These are phyloP conservation scores for Falciphora oryzae DNA, from an alignment of 2,329 filamentous ascomycete species.

Conservation along the genomic window DNA sequence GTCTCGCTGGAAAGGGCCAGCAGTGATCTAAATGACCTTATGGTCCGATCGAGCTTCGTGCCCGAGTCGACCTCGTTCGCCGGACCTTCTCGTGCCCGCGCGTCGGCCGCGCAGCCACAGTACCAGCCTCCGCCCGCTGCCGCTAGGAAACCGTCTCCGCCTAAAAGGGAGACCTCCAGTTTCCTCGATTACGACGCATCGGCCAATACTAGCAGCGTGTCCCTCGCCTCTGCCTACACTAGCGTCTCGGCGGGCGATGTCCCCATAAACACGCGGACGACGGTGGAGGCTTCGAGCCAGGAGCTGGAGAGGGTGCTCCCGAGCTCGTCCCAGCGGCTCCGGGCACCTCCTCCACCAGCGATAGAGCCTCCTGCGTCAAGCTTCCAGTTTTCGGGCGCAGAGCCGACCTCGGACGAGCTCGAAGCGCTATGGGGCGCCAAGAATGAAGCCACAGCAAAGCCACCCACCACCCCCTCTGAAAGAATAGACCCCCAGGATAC, in stretches of 20 bases:
- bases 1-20: background rate
- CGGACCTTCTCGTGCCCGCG: background rate
- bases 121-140: background rate
- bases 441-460: no score
- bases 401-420: no score
- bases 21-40: background rate
- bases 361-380: no score
- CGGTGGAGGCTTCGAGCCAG: slow-evolving; percentile 22
- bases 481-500: no score
- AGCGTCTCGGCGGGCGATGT: slow-evolving; percentile 17
- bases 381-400: no score
- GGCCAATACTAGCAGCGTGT: slow-evolving; percentile 26
- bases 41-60: background rate
- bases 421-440: no score
- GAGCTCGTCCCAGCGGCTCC: background rate
- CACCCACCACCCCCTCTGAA: no score
- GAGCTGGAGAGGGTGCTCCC: slow-evolving; percentile 6
- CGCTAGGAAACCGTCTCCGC: background rate
- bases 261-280: slow-evolving; percentile 28
- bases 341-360: background rate
- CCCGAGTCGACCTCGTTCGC: background rate
- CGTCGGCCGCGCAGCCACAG: no score
- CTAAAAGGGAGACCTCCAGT: background rate
- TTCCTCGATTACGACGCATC: no score
- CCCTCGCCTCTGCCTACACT: slow-evolving; percentile 17